Conservation (phyloP, 2,329 filamentous ascomycete genomes). For the Fusarium sp. region DNA sequence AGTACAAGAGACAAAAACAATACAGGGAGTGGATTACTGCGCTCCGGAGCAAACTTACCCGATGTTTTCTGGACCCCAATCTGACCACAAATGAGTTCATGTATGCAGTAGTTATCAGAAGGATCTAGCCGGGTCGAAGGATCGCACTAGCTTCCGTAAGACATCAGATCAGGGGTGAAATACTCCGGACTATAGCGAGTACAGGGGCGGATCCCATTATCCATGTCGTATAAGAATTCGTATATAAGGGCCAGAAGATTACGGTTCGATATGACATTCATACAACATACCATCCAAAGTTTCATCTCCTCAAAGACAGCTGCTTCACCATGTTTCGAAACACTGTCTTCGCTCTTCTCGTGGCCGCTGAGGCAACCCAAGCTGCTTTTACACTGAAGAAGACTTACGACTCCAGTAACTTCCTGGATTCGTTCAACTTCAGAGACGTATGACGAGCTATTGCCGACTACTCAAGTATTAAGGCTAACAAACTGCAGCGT, state of each 20-base stretch:
- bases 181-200: not conserved
- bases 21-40: too few relatives aligned
- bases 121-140: not conserved
- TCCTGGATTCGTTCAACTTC: slow-evolving; percentile 5
- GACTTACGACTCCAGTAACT: slow-evolving; percentile 5
- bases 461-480: not conserved
- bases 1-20: too few relatives aligned
- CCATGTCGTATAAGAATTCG: not conserved
- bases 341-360: not conserved
- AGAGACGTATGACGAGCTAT: not conserved
- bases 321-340: not conserved
- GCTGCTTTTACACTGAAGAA: not conserved
- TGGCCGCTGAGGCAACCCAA: not conserved
- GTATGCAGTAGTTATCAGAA: not conserved
- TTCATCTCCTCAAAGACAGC: not conserved
- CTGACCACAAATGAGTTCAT: not conserved
- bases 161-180: not conserved
- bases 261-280: not conserved
- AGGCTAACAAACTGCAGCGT: not conserved
- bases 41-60: too few relatives aligned
- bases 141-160: not conserved
- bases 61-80: too few relatives aligned
- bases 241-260: not conserved
- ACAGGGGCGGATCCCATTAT: not conserved
- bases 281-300: not conserved